phyloP scores from a whole-genome alignment of 331 rosid species.

The Prunus yedoensis region DNA sequence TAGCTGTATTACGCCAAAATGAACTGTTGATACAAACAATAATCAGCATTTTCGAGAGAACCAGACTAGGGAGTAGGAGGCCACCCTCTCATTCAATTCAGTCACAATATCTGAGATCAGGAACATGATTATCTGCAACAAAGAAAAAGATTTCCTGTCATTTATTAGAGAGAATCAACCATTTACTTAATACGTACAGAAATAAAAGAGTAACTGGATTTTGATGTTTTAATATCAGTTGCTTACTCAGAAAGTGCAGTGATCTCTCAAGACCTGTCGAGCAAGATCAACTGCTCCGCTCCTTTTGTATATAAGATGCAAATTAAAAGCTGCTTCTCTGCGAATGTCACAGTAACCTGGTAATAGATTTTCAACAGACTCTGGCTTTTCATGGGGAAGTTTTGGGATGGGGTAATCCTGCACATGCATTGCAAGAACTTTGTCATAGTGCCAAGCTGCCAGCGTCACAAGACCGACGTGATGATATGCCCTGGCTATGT shows the following conservation, averaged over 20 bases:
- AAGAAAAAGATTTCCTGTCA: neutral
- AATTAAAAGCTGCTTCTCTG: too few species aligned
- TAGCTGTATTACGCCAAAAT: neutral
- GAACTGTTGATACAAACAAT: neutral
- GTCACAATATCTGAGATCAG: neutral
- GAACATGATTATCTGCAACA: conserved; percentile 1
- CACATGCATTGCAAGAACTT: too few species aligned
- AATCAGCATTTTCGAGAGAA: neutral
- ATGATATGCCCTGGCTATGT: too few species aligned
- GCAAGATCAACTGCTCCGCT: too few species aligned
- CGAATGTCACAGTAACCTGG: too few species aligned
- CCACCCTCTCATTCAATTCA: neutral
- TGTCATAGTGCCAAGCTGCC: too few species aligned
- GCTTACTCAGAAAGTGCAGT: conserved; percentile 54
- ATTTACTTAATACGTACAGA: neutral
- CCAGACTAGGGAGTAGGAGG: neutral
- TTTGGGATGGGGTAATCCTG: too few species aligned
- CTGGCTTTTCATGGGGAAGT: too few species aligned
- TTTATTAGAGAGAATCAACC: neutral
- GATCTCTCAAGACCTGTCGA: conserved; percentile 72
- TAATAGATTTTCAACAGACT: too few species aligned
- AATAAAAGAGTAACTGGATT: neutral
- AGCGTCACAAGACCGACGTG: too few species aligned
- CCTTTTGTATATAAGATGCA: too few species aligned
- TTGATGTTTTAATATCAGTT: neutral